Evolutionary conservation across 202 grass and related monocot species (phyloP), one percentile per base, ranked within the genome.

Genomic region (Zizania palustris): DNA sequence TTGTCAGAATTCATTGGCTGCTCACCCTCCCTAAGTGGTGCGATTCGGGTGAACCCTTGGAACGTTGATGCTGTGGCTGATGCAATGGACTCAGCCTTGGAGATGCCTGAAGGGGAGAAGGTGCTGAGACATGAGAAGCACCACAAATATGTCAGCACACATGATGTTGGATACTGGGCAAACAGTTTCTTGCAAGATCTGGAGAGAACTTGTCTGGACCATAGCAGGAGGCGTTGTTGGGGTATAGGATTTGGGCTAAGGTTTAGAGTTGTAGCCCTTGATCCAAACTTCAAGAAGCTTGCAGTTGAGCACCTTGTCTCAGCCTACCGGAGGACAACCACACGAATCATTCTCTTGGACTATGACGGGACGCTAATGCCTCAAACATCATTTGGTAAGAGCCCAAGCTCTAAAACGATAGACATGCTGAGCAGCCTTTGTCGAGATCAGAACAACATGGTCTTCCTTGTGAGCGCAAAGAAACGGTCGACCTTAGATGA

Each of bases 311-410:
- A 88, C 11, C 74, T 90, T 68, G 90, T 97, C 84, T 97, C 80
- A 0, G 93, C 93, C 5, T 97, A 97, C 63, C 65, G 87, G 76
- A 90, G 87, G 77, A 84, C 84, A 0, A 79, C 35, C 0, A 85
- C 61, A 1, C 80, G 93, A 1, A 14, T 76, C 43, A 97, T 97
- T 73, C 86, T 97, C 63, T 65, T 97, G 51, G 93, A 97, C 69
- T 97, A 97, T 5, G 93, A 97, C 63, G 93, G 93, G 9, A 97
- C 93, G 0, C 59, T 97, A 60, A 97, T 97, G 90, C 93, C 93
- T 36, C 87, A 93, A 61, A 85, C 85, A 41, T 93, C 85, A 0
- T 85, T 97, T 14, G 83, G 91, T 22, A 97, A 97, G 83, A 86
- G 78, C 15, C 90, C 93, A 0, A 84, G 77, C 83, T 39, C 72